phyloP scores from a whole-genome alignment of 805 yeast species.

The Nakazawaea sp. region DNA sequence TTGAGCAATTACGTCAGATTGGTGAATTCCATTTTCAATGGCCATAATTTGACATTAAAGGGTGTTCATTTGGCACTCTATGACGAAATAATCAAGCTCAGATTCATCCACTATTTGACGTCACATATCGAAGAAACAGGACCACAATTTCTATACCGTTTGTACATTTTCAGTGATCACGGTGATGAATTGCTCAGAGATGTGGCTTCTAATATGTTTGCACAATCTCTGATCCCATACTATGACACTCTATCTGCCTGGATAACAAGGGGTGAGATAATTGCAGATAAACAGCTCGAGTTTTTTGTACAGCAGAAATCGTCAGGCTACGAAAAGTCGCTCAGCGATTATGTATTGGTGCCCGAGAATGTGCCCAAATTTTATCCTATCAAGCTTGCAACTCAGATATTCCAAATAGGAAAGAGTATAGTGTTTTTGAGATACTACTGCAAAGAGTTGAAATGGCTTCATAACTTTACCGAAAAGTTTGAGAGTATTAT shows the following conservation, averaged over 20 bases:
- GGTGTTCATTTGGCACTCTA: constrained; percentile 33
- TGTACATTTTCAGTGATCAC: constrained; percentile 43
- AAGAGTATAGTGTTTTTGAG: constrained; percentile 60
- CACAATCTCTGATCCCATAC: constrained; percentile 50
- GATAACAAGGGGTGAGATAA: constrained; percentile 61
- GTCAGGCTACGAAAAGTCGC: background rate
- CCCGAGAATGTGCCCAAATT: constrained; percentile 46
- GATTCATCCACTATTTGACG: constrained; percentile 45
- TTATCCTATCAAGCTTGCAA: constrained; percentile 30
- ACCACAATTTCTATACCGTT: constrained; percentile 41
- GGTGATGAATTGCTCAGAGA: constrained; percentile 54
- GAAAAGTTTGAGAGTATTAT: constrained; percentile 15
- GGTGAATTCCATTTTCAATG: constrained; percentile 28
- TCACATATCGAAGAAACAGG: background rate
- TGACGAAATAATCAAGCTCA: constrained; percentile 46
- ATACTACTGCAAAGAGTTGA: constrained; percentile 56
- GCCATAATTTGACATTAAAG: constrained; percentile 23
- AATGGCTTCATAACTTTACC: constrained; percentile 49
- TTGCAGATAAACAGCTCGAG: constrained; percentile 36
- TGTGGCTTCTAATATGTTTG: constrained; percentile 37
- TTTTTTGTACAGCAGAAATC: constrained; percentile 40
- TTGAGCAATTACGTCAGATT: constrained; percentile 26
- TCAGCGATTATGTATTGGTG: constrained; percentile 4
- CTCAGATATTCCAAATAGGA: constrained; percentile 60
- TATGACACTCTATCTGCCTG: constrained; percentile 53